These are phyloP conservation scores for Rhododendron kiyosumense DNA, from an alignment of 148 eudicot species.

Conservation along the genomic window DNA sequence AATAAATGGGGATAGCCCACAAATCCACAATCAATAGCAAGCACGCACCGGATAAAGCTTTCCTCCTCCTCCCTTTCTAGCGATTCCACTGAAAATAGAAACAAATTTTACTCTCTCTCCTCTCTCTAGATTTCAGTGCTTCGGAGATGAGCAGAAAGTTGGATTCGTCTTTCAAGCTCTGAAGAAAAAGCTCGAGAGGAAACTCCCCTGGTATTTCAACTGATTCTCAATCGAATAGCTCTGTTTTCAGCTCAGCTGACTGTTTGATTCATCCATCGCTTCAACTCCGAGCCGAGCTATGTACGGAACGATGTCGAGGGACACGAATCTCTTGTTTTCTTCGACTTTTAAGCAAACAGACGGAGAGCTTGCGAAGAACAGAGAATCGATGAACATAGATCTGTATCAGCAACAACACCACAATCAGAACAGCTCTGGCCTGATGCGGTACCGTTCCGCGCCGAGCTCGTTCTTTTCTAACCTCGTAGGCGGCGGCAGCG, in stretches of 20 bases:
- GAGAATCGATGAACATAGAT: constrained; percentile 17
- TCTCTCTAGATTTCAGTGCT: constrained; percentile 11
- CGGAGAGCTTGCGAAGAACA: constrained; percentile 21
- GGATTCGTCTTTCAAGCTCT: not conserved
- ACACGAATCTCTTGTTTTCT: constrained; percentile 11
- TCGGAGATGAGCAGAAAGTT: not conserved
- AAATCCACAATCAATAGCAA: not conserved
- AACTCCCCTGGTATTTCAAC: not conserved
- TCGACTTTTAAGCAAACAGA: constrained; percentile 13
- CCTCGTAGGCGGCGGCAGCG: constrained; percentile 14
- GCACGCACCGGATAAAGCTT: not conserved
- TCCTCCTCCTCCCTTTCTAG: not conserved
- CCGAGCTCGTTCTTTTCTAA: constrained; percentile 42
- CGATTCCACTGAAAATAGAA: constrained; percentile 1
- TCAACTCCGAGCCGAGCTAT: not conserved
- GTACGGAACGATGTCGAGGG: constrained; percentile 7
- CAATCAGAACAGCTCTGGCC: constrained; percentile 7
- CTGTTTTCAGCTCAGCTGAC: not conserved
- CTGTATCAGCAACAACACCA: constrained; percentile 14
- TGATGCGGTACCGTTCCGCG: constrained; percentile 40
- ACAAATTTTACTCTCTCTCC: not conserved
- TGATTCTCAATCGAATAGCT: not conserved
- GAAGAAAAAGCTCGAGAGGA: not conserved
- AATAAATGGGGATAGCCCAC: not conserved
- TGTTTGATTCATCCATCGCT: not conserved